These are phyloP conservation scores for Xerocomus amazonicus DNA, from an alignment of 1,284 basidiomycete species.

Conservation along the genomic window DNA sequence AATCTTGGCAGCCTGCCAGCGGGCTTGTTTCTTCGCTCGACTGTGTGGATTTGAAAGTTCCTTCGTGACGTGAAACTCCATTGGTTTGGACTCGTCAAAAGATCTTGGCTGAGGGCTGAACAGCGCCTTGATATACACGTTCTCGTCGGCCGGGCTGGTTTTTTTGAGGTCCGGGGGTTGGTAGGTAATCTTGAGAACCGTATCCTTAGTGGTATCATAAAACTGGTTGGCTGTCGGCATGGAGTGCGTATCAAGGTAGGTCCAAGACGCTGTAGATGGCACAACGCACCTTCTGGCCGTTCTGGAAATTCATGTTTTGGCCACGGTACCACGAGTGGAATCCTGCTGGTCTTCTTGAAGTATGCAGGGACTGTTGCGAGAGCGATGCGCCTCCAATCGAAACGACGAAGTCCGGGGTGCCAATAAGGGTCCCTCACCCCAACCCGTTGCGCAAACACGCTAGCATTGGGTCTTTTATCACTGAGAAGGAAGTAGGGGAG, in stretches of 20 bases:
- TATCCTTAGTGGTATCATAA: conserved; percentile 58
- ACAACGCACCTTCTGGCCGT: conserved; percentile 46
- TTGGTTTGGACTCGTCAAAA: conserved; percentile 51
- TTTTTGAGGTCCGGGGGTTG: conserved; percentile 50
- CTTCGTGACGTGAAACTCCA: conserved; percentile 60
- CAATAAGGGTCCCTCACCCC: conserved; percentile 57
- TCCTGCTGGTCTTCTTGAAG: conserved; percentile 39
- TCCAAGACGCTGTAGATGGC: not conserved
- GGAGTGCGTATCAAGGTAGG: conserved; percentile 8
- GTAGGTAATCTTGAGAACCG: conserved; percentile 65
- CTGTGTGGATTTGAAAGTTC: conserved; percentile 79
- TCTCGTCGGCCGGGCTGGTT: conserved; percentile 42
- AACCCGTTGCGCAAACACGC: conserved; percentile 72
- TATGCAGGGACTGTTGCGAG: conserved; percentile 58
- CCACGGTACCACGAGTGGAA: conserved; percentile 61
- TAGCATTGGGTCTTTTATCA: conserved; percentile 27
- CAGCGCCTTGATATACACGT: conserved; percentile 56
- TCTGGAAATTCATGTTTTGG: conserved; percentile 47
- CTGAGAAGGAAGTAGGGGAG: conserved; percentile 43
- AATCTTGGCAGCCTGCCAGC: conserved; percentile 59
- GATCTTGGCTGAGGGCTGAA: conserved; percentile 41
- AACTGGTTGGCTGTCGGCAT: conserved; percentile 39
- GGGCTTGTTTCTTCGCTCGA: conserved; percentile 70
- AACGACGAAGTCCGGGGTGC: conserved; percentile 48
- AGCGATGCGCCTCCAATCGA: conserved; percentile 65